Percentiles rank a stretch among this genome's conserved stretches.
Conservation (phyloP, 495 filamentous ascomycete species). For the Entonaema liquescens region DNA sequence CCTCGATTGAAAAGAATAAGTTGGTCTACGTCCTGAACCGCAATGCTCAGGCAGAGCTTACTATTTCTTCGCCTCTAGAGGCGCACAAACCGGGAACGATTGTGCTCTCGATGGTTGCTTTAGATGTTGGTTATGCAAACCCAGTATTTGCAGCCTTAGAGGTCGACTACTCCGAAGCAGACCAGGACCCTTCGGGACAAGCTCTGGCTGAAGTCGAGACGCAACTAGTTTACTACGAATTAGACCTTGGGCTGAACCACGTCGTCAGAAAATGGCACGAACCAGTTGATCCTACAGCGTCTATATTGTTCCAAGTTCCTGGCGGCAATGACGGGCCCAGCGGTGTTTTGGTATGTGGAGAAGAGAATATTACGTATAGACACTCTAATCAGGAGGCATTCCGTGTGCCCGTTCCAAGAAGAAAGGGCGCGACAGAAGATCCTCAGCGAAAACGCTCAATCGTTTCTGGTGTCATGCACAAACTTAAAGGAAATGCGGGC, state of each 20-base stretch:
- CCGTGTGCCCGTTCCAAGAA: conserved; percentile 86
- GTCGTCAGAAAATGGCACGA: conserved; percentile 96
- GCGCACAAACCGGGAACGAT: conserved; percentile 95
- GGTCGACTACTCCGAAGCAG: conserved; percentile 88
- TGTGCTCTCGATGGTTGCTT: conserved; percentile 82
- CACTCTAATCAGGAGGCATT: conserved; percentile 92
- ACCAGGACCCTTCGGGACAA: conserved; percentile 88
- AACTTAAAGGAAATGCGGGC: conserved; percentile 78
- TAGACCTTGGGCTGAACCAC: conserved; percentile 96
- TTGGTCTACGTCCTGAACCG: conserved; percentile 98
- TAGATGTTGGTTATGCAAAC: conserved; percentile 97
- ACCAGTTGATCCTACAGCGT: conserved; percentile 87
- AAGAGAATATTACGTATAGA: conserved; percentile 93
- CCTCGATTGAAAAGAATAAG: conserved; percentile 98
- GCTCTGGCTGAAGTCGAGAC: conserved; percentile 86
- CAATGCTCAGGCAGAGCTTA: conserved; percentile 90
- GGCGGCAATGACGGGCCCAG: conserved; percentile 93
- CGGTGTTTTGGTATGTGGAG: conserved; percentile 92
- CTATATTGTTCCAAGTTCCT: conserved; percentile 93
- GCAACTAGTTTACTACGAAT: conserved; percentile 93
- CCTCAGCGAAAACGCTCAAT: conserved; percentile 88
- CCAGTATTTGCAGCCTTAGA: conserved; percentile 95
- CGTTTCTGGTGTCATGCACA: conserved; percentile 93
- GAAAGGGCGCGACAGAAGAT: conserved; percentile 87
- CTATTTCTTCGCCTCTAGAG: conserved; percentile 96